phyloP scores from a whole-genome alignment of 192 early-diverging fungal species.

The Diversispora eburnea region DNA sequence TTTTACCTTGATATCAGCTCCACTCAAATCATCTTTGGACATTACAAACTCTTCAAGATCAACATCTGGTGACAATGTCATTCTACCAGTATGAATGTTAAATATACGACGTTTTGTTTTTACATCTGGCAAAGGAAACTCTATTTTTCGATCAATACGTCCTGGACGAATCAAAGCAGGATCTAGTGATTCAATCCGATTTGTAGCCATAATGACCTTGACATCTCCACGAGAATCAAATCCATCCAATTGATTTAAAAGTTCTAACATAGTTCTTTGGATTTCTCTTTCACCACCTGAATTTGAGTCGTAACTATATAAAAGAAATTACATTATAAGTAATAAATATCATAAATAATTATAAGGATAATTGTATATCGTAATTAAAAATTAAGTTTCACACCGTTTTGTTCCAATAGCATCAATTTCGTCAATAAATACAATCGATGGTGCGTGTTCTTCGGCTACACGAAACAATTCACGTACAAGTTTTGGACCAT shows the following conservation, averaged over 20 bases:
- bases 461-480: constrained; percentile 96
- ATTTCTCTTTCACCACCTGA: constrained; percentile 96
- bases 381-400: not conserved
- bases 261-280: constrained; percentile 95
- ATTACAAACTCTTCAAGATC: constrained; percentile 99
- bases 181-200: constrained; percentile 95
- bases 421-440: constrained; percentile 99
- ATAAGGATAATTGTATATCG: not conserved
- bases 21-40: constrained; percentile 98
- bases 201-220: constrained; percentile 99
- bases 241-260: constrained; percentile 96
- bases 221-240: constrained; percentile 95
- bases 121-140: constrained; percentile 96
- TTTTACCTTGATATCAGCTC: constrained; percentile 92
- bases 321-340: constrained; percentile 14
- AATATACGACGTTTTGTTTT: constrained; percentile 98
- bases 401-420: constrained; percentile 93
- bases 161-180: constrained; percentile 95
- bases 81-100: constrained; percentile 89
- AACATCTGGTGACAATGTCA: constrained; percentile 94
- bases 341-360: not conserved
- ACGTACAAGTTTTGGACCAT: constrained; percentile 96
- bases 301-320: constrained; percentile 80
- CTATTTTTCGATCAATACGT: constrained; percentile 99
- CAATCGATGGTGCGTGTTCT: constrained; percentile 95